Percentiles rank a stretch among this genome's conserved stretches.
phyloP scores from a whole-genome alignment of 805 yeast species.

The Limtongia smithiae region DNA sequence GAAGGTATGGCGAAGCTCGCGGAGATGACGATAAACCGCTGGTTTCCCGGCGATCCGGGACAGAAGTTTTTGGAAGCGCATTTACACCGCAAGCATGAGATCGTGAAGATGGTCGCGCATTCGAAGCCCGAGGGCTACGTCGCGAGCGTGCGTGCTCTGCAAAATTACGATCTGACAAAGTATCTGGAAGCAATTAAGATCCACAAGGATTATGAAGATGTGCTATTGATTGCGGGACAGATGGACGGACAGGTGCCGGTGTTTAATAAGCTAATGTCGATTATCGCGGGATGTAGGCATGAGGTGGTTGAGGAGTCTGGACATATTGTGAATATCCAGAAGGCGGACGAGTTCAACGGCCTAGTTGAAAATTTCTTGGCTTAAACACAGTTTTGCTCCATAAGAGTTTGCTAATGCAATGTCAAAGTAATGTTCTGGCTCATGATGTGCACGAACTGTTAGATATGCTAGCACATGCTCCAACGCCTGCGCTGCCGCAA shows the following conservation, averaged over 20 bases:
- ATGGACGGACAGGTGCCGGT: constrained; percentile 20
- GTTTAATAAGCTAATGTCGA: constrained; percentile 11
- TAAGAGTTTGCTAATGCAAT: too few relatives aligned
- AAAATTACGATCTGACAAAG: constrained; percentile 21
- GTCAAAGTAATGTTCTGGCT: too few relatives aligned
- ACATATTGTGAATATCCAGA: constrained; percentile 23
- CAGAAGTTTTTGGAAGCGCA: constrained; percentile 10
- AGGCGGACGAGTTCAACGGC: constrained; percentile 13
- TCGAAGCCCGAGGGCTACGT: constrained; percentile 19
- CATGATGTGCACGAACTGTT: too few relatives aligned
- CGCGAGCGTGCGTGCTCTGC: constrained; percentile 23
- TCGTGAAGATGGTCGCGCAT: constrained; percentile 13
- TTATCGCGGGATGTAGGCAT: constrained; percentile 11
- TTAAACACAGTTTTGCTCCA: too few relatives aligned
- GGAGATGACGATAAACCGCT: constrained; percentile 16
- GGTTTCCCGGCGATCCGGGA: constrained; percentile 25
- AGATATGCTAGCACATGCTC: too few relatives aligned
- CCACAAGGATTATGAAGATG: constrained; percentile 10
- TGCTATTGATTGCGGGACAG: constrained; percentile 21
- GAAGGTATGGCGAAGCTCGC: constrained; percentile 25
- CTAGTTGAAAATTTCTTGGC: constrained; percentile 18
- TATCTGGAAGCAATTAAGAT: constrained; percentile 13
- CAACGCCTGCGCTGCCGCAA: too few relatives aligned
- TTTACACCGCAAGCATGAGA: constrained; percentile 8
- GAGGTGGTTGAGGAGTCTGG: constrained; percentile 13